Conservation (phyloP, 208 protist genomes). For the Leishmania turanica region DNA sequence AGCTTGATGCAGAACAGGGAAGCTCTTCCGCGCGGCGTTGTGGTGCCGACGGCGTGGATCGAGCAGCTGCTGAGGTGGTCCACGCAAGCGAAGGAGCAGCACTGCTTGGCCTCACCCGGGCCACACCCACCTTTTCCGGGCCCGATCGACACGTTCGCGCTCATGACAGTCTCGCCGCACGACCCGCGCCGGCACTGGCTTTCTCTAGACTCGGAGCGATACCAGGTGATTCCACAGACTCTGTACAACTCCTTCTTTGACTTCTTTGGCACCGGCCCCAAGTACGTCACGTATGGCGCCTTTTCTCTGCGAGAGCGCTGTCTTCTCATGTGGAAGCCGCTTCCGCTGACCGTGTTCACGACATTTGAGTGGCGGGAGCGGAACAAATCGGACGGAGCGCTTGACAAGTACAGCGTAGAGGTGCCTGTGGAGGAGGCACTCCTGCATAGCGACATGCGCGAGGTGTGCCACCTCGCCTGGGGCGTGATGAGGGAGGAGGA, state of each 20-base stretch:
- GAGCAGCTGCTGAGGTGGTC: slow-evolving; percentile 48
- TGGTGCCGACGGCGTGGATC: slow-evolving; percentile 69
- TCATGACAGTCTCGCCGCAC: slow-evolving; percentile 38
- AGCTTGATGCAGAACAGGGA: slow-evolving; percentile 47
- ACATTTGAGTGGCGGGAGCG: slow-evolving; percentile 30
- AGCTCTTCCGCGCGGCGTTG: slow-evolving; percentile 41
- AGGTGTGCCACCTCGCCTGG: slow-evolving; percentile 51
- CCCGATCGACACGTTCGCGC: slow-evolving; percentile 65
- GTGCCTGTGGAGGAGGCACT: slow-evolving; percentile 49
- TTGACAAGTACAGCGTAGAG: slow-evolving; percentile 26
- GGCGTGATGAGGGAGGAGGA: slow-evolving; percentile 30
- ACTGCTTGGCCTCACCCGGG: not conserved
- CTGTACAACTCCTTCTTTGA: slow-evolving; percentile 61
- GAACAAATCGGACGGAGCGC: slow-evolving; percentile 17
- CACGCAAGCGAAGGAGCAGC: slow-evolving; percentile 11
- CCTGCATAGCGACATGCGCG: slow-evolving; percentile 36
- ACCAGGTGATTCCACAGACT: slow-evolving; percentile 71
- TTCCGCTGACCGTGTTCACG: slow-evolving; percentile 33
- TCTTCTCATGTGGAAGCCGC: slow-evolving; percentile 31
- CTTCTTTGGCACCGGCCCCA: slow-evolving; percentile 68
- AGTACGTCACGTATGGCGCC: slow-evolving; percentile 54
- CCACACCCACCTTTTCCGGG: slow-evolving; percentile 38
- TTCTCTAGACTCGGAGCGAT: slow-evolving; percentile 18
- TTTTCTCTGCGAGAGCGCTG: slow-evolving; percentile 45
- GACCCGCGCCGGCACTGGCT: slow-evolving; percentile 53